Conservation (phyloP, 768 basidiomycete species). For the Leccinellum luteum region DNA sequence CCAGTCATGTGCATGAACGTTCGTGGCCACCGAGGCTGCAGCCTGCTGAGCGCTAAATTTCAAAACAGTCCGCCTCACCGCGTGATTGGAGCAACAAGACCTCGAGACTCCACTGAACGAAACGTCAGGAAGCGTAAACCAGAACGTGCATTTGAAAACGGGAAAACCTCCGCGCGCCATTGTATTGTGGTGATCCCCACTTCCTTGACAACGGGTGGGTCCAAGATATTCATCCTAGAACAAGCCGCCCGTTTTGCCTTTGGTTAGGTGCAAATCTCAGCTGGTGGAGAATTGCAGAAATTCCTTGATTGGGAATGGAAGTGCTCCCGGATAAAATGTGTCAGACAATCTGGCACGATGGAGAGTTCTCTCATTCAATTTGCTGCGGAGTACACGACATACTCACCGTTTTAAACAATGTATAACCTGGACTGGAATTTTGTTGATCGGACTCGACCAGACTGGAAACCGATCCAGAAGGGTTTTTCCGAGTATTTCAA, state of each 20-base stretch:
- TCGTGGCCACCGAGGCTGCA: not conserved
- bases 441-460: not conserved
- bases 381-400: not conserved
- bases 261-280: not conserved
- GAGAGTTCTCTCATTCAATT: not conserved
- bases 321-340: not conserved
- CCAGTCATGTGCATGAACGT: too few relatives aligned
- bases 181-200: not conserved
- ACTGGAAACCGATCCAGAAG: not conserved
- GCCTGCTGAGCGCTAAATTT: not conserved
- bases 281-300: not conserved
- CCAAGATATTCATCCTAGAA: not conserved
- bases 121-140: not conserved
- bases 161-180: not conserved
- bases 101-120: not conserved
- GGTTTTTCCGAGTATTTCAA: not conserved
- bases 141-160: not conserved
- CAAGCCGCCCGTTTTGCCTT: not conserved
- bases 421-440: not conserved
- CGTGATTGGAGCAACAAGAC: too few relatives aligned
- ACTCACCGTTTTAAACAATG: not conserved
- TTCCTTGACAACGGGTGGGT: not conserved
- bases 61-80: too few relatives aligned
- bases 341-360: not conserved
- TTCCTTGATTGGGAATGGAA: not conserved